Evolutionary conservation across 805 yeast species (phyloP), one percentile per base, ranked within the genome.

Genomic region (Saturnispora ahearnii): DNA sequence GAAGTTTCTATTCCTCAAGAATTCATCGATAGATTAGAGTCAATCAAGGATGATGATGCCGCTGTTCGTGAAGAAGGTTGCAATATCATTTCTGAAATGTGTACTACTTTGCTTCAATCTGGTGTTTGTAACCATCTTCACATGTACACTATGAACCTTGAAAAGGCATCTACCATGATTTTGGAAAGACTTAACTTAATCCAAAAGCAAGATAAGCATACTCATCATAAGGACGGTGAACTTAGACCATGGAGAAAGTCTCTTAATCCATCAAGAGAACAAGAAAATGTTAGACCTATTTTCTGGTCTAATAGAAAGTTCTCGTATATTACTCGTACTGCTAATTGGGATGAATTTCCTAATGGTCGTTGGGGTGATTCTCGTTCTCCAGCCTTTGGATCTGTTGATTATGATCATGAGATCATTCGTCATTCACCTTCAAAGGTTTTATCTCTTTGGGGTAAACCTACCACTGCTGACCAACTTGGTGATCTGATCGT

Each of bases 311-410:
- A 88, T 66, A 80, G 97, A 71, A 90, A 90, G 60, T 85, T 84
- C 66, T 82, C 95, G 13, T 91, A 91, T 64, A 81, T 88, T 53
- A 78, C 88, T 44, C 77, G 98, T 66, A 91, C 97, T 8, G 80
- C 93, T 26, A 83, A 84, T 51, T 93, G 99, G 89, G 99, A 93
- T 69, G 99, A 93, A 66, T 93, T 91, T 62, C 99, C 99, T 46
- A 93, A 91, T 66, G 99, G 99, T 53, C 77, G 99, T 70, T 93
- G 96, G 90, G 99, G 99, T 60, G 97, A 93, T 65, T 87, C 97
- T 3, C 75, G 96, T 52, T 93, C 98, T 41, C 99, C 99, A 4
- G 98, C 98, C 2, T 90, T 85, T 68, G 96, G 96, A 60, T 95
- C 87, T 56, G 74, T 89, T 51, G 96, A 87, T 63, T 82, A 82